phyloP scores from a whole-genome alignment of 495 filamentous ascomycete species.

The Xylaria bambusicola region DNA sequence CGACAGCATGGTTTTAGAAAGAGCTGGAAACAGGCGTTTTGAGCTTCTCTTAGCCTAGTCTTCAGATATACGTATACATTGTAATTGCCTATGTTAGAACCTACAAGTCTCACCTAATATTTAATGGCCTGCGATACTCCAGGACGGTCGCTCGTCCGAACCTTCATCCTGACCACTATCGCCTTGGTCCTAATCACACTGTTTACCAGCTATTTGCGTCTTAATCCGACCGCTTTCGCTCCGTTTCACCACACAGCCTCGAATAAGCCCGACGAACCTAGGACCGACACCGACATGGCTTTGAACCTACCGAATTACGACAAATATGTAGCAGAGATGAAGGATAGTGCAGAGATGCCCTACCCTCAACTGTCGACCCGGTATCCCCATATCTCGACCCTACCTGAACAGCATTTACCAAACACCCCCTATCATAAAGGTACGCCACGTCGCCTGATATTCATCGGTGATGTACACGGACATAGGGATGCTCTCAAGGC shows the following conservation, averaged over 20 bases:
- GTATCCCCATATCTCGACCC: slow-evolving; percentile 33
- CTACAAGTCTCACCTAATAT: not conserved
- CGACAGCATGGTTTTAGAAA: not conserved
- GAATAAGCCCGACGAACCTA: not conserved
- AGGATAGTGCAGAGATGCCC: too few species aligned
- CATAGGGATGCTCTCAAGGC: slow-evolving; percentile 65
- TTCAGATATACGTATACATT: too few species aligned
- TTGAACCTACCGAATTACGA: slow-evolving; percentile 12
- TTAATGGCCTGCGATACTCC: slow-evolving; percentile 4
- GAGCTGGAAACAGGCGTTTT: not conserved
- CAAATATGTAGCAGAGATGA: too few species aligned
- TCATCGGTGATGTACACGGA: slow-evolving; percentile 92
- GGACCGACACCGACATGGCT: not conserved
- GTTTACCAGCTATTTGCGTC: slow-evolving; percentile 22
- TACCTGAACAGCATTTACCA: slow-evolving; percentile 38
- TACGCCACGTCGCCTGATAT: slow-evolving; percentile 52
- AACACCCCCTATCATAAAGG: slow-evolving; percentile 29
- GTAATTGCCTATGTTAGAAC: not conserved
- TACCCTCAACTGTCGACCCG: not conserved
- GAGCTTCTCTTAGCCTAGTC: not conserved
- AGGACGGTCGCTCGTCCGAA: not conserved
- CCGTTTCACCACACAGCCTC: not conserved
- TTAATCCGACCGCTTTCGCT: not conserved
- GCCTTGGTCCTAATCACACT: slow-evolving; percentile 17
- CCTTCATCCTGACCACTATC: slow-evolving; percentile 15